Percentiles rank a stretch among this genome's conserved stretches.
phyloP scores from a whole-genome alignment of 192 early-diverging fungal genomes.

The Backusella liffmaniae region DNA sequence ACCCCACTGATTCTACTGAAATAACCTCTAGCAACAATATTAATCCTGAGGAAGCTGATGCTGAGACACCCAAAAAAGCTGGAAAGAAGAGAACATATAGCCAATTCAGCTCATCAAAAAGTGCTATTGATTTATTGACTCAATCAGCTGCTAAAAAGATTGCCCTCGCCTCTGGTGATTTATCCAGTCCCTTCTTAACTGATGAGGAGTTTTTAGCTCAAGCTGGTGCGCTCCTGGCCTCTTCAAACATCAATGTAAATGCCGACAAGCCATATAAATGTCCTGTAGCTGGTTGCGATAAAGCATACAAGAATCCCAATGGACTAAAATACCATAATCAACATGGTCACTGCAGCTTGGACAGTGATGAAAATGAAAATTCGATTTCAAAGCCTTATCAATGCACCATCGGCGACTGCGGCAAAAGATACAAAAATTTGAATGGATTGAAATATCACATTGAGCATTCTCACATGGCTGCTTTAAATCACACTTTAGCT shows the following conservation, averaged over 20 bases:
- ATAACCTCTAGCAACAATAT: not conserved
- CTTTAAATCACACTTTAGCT: conserved; percentile 35
- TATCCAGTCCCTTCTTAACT: conserved; percentile 14
- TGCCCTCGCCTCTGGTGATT: conserved; percentile 12
- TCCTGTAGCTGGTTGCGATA: conserved; percentile 81
- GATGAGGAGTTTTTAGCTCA: conserved; percentile 43
- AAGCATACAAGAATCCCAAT: conserved; percentile 98
- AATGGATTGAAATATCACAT: conserved; percentile 96
- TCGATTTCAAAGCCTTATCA: conserved; percentile 66
- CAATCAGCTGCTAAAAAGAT: conserved; percentile 24
- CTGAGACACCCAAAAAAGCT: not conserved
- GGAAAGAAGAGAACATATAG: conserved; percentile 24
- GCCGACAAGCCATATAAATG: conserved; percentile 89
- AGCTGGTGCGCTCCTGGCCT: conserved; percentile 34
- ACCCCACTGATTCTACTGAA: not conserved
- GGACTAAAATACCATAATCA: conserved; percentile 97
- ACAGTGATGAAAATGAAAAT: conserved; percentile 52
- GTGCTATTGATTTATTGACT: conserved; percentile 19
- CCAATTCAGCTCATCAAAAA: not conserved
- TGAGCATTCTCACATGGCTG: conserved; percentile 78
- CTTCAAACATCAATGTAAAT: conserved; percentile 9
- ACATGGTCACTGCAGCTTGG: conserved; percentile 81
- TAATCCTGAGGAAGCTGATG: conserved; percentile 7
- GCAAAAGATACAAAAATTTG: conserved; percentile 95
- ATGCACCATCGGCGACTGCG: conserved; percentile 82